Base-by-base conservation (phyloP, 1,139 yeast species). In the Lipomyces yarrowii region DNA sequence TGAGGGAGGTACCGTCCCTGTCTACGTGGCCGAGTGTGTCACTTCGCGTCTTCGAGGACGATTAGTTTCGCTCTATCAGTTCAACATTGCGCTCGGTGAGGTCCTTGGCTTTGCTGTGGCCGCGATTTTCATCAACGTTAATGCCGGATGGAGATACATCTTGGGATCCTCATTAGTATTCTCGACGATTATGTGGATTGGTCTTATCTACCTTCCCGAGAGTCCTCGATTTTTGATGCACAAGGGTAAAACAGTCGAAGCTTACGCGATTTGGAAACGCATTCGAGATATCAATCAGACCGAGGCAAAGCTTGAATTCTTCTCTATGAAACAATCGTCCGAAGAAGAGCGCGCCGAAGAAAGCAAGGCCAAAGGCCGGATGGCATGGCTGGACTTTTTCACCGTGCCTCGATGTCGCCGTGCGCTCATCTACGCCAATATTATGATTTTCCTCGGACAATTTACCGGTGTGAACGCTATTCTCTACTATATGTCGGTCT, bases 191-290 rank as follows among this genome's bases (percentile, higher is more conserved):
- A 76, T 85, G 72, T 77, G 83, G 52, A 61, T 79, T 65, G 87
- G 87, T 42, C 73, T 84, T 75, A 77, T 84, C 73, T 77, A 83
- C 69, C 78, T 87, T 69, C 91, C 89, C n/a, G 92, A 88, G 75
- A 86, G 90, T 6, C 91, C 92, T 37, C 84, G 88, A 75, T 88
- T 89, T 89, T 81, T 86, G 69, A 83, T 83, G 53, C 82, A 82
- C 72, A 84, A 84, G 74, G 79, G 80, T 60, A 80, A 81, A 70
- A 74, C 78, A 46, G 87, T 86, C 10, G 84, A 84, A 75, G 87
- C 81, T 3, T 84, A 79, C 76, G 74, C 77, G 21, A 85, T 85
- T n/a, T 86, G 88, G 87, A 83, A 81, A 74, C 78, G 70, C 52
- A 56, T 85, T 48, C 79, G 88, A 73, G 82, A 84, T 68, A 76